Evolutionary conservation across 371 early-diverging fungal genomes (phyloP), one percentile per base, ranked within the genome.

Genomic region (Syncephalis plumigaleata): DNA sequence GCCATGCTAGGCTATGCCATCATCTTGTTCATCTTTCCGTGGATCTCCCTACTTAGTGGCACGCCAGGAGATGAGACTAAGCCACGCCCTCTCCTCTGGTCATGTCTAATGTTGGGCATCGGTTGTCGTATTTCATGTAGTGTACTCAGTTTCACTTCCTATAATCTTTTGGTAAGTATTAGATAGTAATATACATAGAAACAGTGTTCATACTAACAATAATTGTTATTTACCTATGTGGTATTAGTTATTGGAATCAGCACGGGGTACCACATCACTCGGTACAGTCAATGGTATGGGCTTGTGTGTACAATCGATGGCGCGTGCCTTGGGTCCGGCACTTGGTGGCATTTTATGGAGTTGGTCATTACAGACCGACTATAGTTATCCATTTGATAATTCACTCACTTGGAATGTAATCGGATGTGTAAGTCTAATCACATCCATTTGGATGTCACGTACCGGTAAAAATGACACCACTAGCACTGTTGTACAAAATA

Each of bases 231-330:
- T 18, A 22, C 11, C 11, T 43, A 37, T 51, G 25, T 13, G 5
- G 21, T n/a, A 44, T 13, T 40, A 50, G 51, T 7, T 50, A 2
- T 25, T 40, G 18, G 44, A 52, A 22, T 36, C 48, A 16, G 49
- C 46, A 3, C 52, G 47, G 16, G 40, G 42, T 22, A 21, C 40
- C n/a, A 43, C 64, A 27, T 54, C 66, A 13, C 61, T 84, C 20
- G 83, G 85, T 1, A 68, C 67, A 1, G 77, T 84, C n/a, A 82
- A 82, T 47, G 83, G 84, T 9, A 55, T 77, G 8, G 75, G 72
- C 1, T 77, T 76, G 47, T 74, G 73, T 1, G 63, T 70, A n/a
- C 66, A 75, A 7, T 57, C 75, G 4, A 60, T 78, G 49, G 71
- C 73, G 39, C 59, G 84, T 13, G 75, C 73, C 13, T 54, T 80